phyloP scores from a whole-genome alignment of 2,329 filamentous ascomycete genomes.

The Penicillium verrucosum region DNA sequence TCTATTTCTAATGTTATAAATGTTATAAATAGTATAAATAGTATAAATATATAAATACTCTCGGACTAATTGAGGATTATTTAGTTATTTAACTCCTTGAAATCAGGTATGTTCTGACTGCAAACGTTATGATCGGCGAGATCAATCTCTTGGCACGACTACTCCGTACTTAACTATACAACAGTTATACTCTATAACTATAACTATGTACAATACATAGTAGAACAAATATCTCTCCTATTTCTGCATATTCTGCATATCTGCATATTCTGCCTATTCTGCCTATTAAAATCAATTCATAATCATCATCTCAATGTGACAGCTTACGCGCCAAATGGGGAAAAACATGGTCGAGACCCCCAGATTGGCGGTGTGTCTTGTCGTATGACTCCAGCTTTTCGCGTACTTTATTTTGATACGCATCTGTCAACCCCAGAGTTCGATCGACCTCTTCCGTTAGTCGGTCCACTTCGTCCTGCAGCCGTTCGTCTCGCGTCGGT shows the following conservation, averaged over 20 bases:
- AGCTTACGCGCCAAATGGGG: slow-evolving; percentile 32
- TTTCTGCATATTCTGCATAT: not conserved
- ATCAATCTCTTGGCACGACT: slow-evolving; percentile 1
- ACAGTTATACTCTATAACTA: too few relatives aligned
- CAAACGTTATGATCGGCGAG: not conserved
- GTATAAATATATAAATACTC: too few relatives aligned
- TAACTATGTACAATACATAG: too few relatives aligned
- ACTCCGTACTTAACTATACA: too few relatives aligned
- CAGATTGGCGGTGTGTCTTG: slow-evolving; percentile 11
- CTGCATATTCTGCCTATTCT: too few relatives aligned
- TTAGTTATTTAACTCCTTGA: not conserved
- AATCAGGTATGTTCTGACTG: not conserved
- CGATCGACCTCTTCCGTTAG: slow-evolving; percentile 58
- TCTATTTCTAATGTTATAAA: not conserved
- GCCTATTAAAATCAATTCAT: slow-evolving; percentile 1
- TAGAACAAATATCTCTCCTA: not conserved
- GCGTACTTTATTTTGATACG: slow-evolving; percentile 43
- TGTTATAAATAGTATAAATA: too few relatives aligned
- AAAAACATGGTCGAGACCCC: slow-evolving; percentile 36
- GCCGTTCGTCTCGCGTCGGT: slow-evolving; percentile 53
- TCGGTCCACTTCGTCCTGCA: slow-evolving; percentile 58
- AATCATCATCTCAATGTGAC: slow-evolving; percentile 2
- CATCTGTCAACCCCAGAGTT: slow-evolving; percentile 49
- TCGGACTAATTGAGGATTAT: not conserved
- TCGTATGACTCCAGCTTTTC: slow-evolving; percentile 24